Base-by-base conservation (phyloP, 2,329 filamentous ascomycete genomes). In the Lachnellula arida region DNA sequence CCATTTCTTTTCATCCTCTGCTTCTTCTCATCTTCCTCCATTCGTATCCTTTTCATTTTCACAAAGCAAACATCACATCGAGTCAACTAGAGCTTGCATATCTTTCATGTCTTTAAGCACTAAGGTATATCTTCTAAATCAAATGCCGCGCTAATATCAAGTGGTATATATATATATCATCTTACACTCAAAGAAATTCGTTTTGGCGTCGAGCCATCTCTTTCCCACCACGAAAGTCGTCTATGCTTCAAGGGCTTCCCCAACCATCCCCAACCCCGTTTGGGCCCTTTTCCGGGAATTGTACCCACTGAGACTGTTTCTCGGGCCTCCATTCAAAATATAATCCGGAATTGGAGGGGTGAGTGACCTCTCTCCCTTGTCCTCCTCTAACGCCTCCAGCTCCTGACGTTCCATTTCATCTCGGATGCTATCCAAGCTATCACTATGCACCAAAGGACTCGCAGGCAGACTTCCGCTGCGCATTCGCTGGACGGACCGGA, bases 291-390 rank as follows among this genome's bases (percentile, higher is more conserved):
- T 69, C 63, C 65, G 56, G 58, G 63, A 50, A 64, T 65, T 67
- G 59, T 79, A 80, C 15, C 73, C 75, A n/a, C 72, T 65, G 62
- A 81, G 70, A 64, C 77, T 82, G 25, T 74, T 75, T 55, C 76
- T 73, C 50, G 75, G 70, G n/a, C 79, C 78, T 0, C 79, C 77
- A 55, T 75, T 78, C 54, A 86, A 68, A 37, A 85, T 77, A 77
- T 81, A 86, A 6, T 83, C 81, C 0, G 82, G 82, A 42, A 85
- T 82, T 1, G 81, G 81, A 11, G 82, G 81, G 9, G 81, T 84
- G 72, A 84, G 75, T 40, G 75, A 76, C 73, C 78, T 78, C 77
- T 67, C 66, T 46, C 57, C 44, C 22, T 50, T 58, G 43, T 55
- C 53, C 48, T 54, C 55, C 58, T 65, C 54, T 48, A 56, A 47